These are phyloP conservation scores for Cokeromyces recurvatus DNA, from an alignment of 371 early-diverging fungal species.

Conservation along the genomic window DNA sequence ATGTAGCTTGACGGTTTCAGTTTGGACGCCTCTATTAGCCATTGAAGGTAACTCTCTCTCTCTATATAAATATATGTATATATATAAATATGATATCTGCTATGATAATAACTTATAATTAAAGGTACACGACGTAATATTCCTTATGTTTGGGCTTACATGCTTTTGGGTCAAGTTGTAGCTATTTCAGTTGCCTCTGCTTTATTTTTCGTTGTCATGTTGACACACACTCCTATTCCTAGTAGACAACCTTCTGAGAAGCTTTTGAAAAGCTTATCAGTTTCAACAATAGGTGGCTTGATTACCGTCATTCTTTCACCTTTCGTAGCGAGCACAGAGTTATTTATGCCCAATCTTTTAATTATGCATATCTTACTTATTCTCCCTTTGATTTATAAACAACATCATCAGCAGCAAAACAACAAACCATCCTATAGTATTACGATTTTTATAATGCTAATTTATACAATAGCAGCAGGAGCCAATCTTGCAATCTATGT, in stretches of 20 bases:
- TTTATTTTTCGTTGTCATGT: slow-evolving; percentile 34
- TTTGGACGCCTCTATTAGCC: slow-evolving; percentile 42
- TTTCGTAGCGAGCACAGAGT: slow-evolving; percentile 10
- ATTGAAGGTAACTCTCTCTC: slow-evolving; percentile 43
- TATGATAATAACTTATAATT: neutral
- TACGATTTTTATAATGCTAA: slow-evolving; percentile 1
- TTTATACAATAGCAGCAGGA: slow-evolving; percentile 28
- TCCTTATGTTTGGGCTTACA: slow-evolving; percentile 36
- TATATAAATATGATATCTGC: too few relatives aligned
- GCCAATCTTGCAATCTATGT: slow-evolving; percentile 27
- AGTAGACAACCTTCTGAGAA: neutral
- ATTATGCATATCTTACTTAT: slow-evolving; percentile 31
- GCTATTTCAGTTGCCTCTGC: slow-evolving; percentile 35
- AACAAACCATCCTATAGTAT: slow-evolving; percentile 1
- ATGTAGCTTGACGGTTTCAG: slow-evolving; percentile 31
- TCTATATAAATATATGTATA: too few relatives aligned
- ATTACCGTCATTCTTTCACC: slow-evolving; percentile 27
- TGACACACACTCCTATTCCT: neutral
- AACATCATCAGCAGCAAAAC: too few relatives aligned
- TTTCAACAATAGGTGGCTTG: slow-evolving; percentile 15
- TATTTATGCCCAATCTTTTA: slow-evolving; percentile 29
- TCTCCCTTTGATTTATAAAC: slow-evolving; percentile 14
- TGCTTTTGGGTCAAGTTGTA: slow-evolving; percentile 39
- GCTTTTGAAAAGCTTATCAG: neutral
- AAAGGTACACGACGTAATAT: slow-evolving; percentile 29